Evolutionary conservation across 1,139 yeast genomes (phyloP), one percentile per base, ranked within the genome.

Genomic region (Blastobotrys persicus): DNA sequence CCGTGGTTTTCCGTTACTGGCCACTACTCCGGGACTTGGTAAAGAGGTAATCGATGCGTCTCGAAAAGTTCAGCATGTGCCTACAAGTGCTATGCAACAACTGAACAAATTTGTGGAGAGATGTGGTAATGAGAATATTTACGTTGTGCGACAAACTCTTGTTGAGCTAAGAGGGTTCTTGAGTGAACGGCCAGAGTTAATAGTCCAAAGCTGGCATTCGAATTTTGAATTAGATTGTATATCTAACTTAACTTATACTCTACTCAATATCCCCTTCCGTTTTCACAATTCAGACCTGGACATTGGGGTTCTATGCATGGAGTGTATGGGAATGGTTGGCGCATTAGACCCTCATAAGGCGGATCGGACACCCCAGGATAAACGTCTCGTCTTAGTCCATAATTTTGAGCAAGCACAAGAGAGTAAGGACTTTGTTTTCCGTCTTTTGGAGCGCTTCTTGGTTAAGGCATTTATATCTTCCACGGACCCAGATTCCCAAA

Each of bases 401-500:
- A 82, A 85, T 62, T 82, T 85, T 59, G 77, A 73, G 46, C 84
- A 83, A 47, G 74, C 72, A n/a, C 64, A 65, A 2, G 96, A 89
- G 58, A 79, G 81, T 33, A 72, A 81, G 3, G 74, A 73, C 3
- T 88, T 92, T 61, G 74, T 89, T 14, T 72, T 80, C 4, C 76
- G 78, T 57, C 80, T 91, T 50, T 72, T 91, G 44, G 85, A 87
- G 55, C 77, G 78, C 46, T 76, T 81, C 55, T 73, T 94, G 14
- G 84, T 91, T 7, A 87, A 86, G 40, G 80, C 88, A 1, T 91
- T 89, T 64, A 84, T 95, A 80, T 89, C 96, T 1, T 85, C 97
- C 0, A 86, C 85, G 43, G 89, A 89, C 62, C 96, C 98, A 0
- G 79, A 81, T 20, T 81, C 83, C 46, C 98, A 94, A 64, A 74